Percentiles rank a stretch among this genome's conserved stretches.
Evolutionary conservation across 2,329 filamentous ascomycete species (phyloP).

Genomic region (Trichoderma breve): DNA sequence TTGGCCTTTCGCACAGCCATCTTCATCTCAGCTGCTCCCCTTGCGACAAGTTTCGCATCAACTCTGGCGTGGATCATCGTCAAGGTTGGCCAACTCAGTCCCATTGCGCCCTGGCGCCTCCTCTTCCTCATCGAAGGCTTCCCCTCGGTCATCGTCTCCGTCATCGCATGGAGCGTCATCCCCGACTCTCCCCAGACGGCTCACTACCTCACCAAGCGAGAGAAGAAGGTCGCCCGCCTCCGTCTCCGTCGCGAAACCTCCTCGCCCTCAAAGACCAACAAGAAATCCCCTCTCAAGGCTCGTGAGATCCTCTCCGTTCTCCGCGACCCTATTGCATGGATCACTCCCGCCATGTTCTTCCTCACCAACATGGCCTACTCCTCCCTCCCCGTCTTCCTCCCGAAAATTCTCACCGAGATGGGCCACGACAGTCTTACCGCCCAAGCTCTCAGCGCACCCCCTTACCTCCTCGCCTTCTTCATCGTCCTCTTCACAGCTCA

Average conservation of each 20-base stretch:
- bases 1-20: slow-evolving; percentile 81
- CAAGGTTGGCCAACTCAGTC: slow-evolving; percentile 60
- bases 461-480: slow-evolving; percentile 74
- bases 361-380: slow-evolving; percentile 84
- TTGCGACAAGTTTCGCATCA: slow-evolving; percentile 77
- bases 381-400: slow-evolving; percentile 83
- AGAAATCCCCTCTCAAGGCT: slow-evolving; percentile 46
- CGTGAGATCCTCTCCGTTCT: slow-evolving; percentile 53
- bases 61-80: slow-evolving; percentile 77
- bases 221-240: slow-evolving; percentile 68
- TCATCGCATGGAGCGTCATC: slow-evolving; percentile 70
- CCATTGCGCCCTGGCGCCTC: slow-evolving; percentile 80
- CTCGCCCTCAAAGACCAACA: slow-evolving; percentile 8
- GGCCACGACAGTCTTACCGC: slow-evolving; percentile 65
- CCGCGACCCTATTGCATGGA: slow-evolving; percentile 49
- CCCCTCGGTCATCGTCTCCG: slow-evolving; percentile 72
- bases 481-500: slow-evolving; percentile 70
- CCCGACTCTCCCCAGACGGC: slow-evolving; percentile 73
- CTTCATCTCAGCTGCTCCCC: slow-evolving; percentile 77
- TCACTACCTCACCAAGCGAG: slow-evolving; percentile 58
- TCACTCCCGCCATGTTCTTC: slow-evolving; percentile 82
- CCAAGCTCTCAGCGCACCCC: slow-evolving; percentile 78
- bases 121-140: slow-evolving; percentile 84
- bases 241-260: slow-evolving; percentile 58
- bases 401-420: slow-evolving; percentile 75